phyloP scores from a whole-genome alignment of 495 filamentous ascomycete genomes.

The Hypoxylon cercidicola region DNA sequence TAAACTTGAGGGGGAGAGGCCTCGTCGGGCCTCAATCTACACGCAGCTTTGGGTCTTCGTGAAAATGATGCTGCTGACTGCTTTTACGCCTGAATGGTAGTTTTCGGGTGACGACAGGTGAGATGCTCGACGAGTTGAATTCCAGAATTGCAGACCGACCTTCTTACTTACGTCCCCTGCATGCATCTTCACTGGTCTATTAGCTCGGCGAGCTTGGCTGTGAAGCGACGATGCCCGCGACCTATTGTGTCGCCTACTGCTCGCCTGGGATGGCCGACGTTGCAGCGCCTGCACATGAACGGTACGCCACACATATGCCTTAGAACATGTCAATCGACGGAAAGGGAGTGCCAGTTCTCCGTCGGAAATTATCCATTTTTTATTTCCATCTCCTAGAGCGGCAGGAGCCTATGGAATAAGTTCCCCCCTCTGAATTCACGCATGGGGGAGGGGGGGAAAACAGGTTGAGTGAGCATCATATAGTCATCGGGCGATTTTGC shows the following conservation, averaged over 20 bases:
- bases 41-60: not conserved
- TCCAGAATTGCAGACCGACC: conserved; percentile 22
- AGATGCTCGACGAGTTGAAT: not conserved
- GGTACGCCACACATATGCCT: conserved; percentile 26
- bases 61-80: not conserved
- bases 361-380: conserved; percentile 29
- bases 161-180: conserved; percentile 14
- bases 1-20: not conserved
- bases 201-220: conserved; percentile 22
- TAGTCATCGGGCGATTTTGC: conserved; percentile 1
- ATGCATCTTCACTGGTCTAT: conserved; percentile 6
- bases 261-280: conserved; percentile 27
- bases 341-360: conserved; percentile 13
- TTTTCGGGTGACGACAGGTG: not conserved
- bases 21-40: conserved; percentile 1
- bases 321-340: not conserved
- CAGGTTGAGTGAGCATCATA: not conserved
- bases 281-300: conserved; percentile 24
- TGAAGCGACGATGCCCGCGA: not conserved
- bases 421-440: not conserved
- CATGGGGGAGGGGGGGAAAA: not conserved
- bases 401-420: not conserved
- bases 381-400: conserved; percentile 7
- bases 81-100: not conserved
- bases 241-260: conserved; percentile 10